phyloP scores from a whole-genome alignment of 169 alveolate species.

The Babesia divergens region DNA sequence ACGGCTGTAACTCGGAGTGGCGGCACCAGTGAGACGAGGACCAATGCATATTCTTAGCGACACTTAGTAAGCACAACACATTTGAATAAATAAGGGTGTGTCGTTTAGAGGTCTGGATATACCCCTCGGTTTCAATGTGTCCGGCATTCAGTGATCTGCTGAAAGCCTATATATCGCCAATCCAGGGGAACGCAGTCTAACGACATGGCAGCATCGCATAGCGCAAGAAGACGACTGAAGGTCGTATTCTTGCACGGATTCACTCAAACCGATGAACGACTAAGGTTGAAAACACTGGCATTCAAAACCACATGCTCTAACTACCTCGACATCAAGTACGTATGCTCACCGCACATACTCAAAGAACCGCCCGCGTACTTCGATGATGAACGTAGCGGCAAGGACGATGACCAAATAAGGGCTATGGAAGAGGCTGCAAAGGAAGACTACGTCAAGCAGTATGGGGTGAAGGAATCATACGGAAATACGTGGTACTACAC shows the following conservation, averaged over 20 bases:
- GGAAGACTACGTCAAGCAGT: conserved; percentile 21
- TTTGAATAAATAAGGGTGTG: no score
- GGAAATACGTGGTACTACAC: conserved; percentile 61
- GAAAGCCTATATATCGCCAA: no score
- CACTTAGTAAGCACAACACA: no score
- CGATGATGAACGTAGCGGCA: conserved; percentile 9
- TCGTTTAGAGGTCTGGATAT: no score
- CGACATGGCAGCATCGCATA: no score
- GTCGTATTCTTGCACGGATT: conserved; percentile 59
- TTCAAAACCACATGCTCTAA: conserved; percentile 20
- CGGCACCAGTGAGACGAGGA: no score
- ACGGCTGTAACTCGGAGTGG: no score
- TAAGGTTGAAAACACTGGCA: conserved; percentile 15
- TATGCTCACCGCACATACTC: conserved; percentile 48
- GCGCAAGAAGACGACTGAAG: neutral
- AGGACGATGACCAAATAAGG: conserved; percentile 41
- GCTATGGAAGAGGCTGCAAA: conserved; percentile 36
- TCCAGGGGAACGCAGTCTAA: no score
- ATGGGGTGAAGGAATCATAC: conserved; percentile 46
- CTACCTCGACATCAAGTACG: conserved; percentile 46
- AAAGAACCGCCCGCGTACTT: conserved; percentile 30
- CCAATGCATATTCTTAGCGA: no score
- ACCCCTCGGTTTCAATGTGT: no score
- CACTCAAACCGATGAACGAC: conserved; percentile 34
- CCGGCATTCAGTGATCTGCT: no score